Base-by-base conservation (phyloP, 768 basidiomycete species). In the Chalciporus pseudorubinellus region DNA sequence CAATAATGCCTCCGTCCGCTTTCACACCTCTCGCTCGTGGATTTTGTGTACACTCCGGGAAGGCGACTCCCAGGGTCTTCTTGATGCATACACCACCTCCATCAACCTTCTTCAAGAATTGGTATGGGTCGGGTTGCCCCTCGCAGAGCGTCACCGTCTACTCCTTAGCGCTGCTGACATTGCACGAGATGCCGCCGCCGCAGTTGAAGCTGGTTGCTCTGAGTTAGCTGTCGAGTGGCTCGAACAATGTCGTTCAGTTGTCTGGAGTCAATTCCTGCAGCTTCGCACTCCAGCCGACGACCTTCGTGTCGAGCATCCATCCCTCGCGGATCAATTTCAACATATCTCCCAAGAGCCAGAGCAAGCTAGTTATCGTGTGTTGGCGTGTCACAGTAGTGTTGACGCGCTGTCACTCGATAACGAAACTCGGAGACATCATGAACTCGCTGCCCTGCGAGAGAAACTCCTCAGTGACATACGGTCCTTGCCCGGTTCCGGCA, bases 171-270 rank as follows among this genome's bases (percentile, higher is more conserved):
- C 41, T 39, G 57, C 40, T 41, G 47, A 19, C 46, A 11, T 60
- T 16, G 58, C 44, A 10, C 48, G 53, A 8, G 53, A 59, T 5
- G 62, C 62, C 1, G 58, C 60, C 0, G 44, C 48, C 29, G 54
- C 62, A 4, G 48, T 59, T 42, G 49, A 45, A 16, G 38, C 43
- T 21, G 29, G 31, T 53, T 48, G 39, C 7, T 9, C 20, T 11
- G 28, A 41, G 16, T 12, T 13, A 14, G 50, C 51, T 19, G 12
- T 51, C 20, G 44, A 44, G 13, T 51, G 38, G 42, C 42, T 53
- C 46, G 46, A 53, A 39, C 34, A 51, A 34, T 44, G 50, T 8
- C 50, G 50, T 16, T 39, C 43, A n/a, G 28, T 51, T 31, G 29
- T 31, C 11, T 13, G 29, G 29, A 31, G 29, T 31, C 29, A 31